These are phyloP conservation scores for Penicillium maclennaniae DNA, from an alignment of 495 filamentous ascomycete species.

Conservation along the genomic window DNA sequence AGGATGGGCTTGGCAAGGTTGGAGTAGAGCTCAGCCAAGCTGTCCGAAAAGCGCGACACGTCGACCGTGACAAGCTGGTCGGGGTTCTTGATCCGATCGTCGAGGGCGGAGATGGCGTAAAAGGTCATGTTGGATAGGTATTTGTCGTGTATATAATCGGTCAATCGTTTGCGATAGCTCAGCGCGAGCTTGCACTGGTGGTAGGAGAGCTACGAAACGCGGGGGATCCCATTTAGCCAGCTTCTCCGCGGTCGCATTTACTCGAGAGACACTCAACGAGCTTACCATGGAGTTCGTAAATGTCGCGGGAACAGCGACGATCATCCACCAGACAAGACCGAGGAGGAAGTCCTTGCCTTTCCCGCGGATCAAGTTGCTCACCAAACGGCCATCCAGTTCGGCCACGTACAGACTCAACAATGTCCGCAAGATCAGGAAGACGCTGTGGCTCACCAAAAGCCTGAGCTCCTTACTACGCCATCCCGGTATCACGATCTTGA, in stretches of 20 bases:
- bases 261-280: conserved; percentile 1
- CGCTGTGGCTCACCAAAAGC: conserved; percentile 78
- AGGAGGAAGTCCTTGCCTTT: conserved; percentile 87
- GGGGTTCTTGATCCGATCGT: conserved; percentile 97
- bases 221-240: conserved; percentile 7
- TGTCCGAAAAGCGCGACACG: conserved; percentile 93
- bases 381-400: conserved; percentile 87
- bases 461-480: conserved; percentile 85
- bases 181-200: conserved; percentile 93
- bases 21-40: conserved; percentile 89
- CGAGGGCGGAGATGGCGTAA: conserved; percentile 90
- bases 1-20: conserved; percentile 94
- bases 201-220: conserved; percentile 71
- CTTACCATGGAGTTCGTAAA: conserved; percentile 98
- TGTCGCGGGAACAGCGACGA: conserved; percentile 93
- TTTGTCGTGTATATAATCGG: conserved; percentile 85
- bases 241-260: conserved; percentile 10
- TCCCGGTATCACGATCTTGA: conserved; percentile 85
- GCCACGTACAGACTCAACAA: conserved; percentile 93
- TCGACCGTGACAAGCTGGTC: conserved; percentile 97
- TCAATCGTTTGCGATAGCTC: conserved; percentile 86
- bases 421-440: conserved; percentile 83
- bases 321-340: conserved; percentile 96
- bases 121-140: conserved; percentile 97
- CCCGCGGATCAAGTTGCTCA: conserved; percentile 85